Percentiles rank a stretch among this genome's conserved stretches.
Conservation (phyloP, 1,284 basidiomycete species). For the Pyrrhoderma noxium region DNA sequence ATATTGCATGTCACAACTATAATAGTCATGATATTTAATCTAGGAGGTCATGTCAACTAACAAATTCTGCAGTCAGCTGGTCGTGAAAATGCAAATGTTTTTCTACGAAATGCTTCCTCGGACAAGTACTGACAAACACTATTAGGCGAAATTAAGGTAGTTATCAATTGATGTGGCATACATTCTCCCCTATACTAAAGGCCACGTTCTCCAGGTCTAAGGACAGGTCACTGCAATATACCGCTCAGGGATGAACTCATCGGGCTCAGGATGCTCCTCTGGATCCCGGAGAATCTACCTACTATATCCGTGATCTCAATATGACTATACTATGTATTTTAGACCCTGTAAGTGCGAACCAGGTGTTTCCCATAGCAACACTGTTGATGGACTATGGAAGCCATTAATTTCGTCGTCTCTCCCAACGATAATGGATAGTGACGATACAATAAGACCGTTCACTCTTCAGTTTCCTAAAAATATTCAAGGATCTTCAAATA, state of each 20-base stretch:
- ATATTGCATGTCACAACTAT: no score
- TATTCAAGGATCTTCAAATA: no score
- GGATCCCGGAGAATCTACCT: no score
- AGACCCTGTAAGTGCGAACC: not conserved
- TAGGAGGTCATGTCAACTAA: not conserved
- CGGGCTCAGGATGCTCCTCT: slow-evolving; percentile 18
- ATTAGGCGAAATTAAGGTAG: no score
- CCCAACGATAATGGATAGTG: no score
- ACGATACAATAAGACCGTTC: no score
- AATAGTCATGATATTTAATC: slow-evolving; percentile 18
- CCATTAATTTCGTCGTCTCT: slow-evolving; percentile 11
- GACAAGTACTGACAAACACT: slow-evolving; percentile 20
- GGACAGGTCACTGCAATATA: not conserved
- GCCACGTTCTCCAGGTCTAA: slow-evolving; percentile 6
- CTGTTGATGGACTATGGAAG: slow-evolving; percentile 1
- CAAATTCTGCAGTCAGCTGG: no score
- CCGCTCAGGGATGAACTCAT: slow-evolving; percentile 23
- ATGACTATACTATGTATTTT: no score
- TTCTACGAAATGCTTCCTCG: slow-evolving; percentile 18
- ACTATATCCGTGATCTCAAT: no score
- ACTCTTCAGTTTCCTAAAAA: no score
- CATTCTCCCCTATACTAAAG: slow-evolving; percentile 23
- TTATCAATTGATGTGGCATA: slow-evolving; percentile 29
- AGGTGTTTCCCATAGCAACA: not conserved
- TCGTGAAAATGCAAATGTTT: slow-evolving; percentile 9